Percentiles rank a stretch among this genome's conserved stretches.
Evolutionary conservation across 2,329 filamentous ascomycete species (phyloP).

Genomic region (Purpureocillium lavendulum): DNA sequence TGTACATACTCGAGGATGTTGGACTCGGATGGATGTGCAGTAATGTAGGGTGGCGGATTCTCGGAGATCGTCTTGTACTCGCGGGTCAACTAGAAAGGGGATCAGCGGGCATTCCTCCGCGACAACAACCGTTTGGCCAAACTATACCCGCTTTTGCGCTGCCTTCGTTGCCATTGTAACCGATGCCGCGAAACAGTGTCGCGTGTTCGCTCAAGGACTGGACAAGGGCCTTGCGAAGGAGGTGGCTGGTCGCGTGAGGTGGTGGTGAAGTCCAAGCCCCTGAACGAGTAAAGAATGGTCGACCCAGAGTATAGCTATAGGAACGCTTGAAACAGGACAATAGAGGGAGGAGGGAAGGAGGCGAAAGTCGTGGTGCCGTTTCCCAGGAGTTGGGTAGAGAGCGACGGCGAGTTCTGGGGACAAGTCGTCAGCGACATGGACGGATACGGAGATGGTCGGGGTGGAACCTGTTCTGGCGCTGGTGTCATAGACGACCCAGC

Average conservation of each 20-base stretch:
- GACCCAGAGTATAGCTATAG: not conserved
- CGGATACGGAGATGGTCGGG: not conserved
- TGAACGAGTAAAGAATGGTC: not conserved
- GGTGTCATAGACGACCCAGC: no score
- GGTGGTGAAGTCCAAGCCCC: not conserved
- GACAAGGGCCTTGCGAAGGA: not conserved
- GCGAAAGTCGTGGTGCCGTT: not conserved
- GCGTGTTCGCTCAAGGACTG: conserved; percentile 3
- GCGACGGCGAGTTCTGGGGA: not conserved
- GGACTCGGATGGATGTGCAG: conserved; percentile 78
- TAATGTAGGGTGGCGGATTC: conserved; percentile 83
- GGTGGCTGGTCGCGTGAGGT: conserved; percentile 14
- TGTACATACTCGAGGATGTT: conserved; percentile 76
- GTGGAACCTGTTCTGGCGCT: no score
- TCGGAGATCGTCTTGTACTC: conserved; percentile 55
- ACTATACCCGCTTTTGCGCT: conserved; percentile 64
- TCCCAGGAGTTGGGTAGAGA: not conserved
- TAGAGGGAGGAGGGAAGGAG: not conserved
- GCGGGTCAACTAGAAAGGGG: conserved; percentile 41
- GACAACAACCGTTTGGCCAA: conserved; percentile 15
- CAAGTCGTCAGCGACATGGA: not conserved
- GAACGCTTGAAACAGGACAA: not conserved
- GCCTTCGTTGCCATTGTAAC: conserved; percentile 60
- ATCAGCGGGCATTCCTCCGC: conserved; percentile 11
- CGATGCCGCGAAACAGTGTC: conserved; percentile 4